phyloP scores from a whole-genome alignment of 176 grass and related monocot species.

The Musa beccarii region DNA sequence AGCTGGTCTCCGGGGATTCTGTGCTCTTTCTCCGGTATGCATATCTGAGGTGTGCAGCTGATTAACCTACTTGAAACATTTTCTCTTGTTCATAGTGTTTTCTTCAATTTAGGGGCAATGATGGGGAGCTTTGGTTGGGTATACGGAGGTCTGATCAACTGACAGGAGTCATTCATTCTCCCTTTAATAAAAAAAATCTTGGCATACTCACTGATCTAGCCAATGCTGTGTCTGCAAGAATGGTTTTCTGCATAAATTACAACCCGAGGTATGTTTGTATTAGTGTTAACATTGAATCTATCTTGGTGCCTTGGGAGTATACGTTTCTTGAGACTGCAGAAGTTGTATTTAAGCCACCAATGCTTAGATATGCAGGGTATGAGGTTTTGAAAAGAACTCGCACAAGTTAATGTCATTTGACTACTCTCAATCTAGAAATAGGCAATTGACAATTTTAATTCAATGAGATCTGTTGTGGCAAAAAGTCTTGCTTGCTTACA shows the following conservation, averaged over 20 bases:
- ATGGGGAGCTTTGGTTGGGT: slow-evolving; percentile 74
- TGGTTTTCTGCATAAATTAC: slow-evolving; percentile 65
- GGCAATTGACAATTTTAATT: neutral
- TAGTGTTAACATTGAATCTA: neutral
- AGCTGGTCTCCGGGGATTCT: slow-evolving; percentile 82
- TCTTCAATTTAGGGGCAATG: slow-evolving; percentile 41
- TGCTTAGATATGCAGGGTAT: neutral
- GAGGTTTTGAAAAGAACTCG: neutral
- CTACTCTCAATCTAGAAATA: neutral
- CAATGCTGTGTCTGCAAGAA: slow-evolving; percentile 39
- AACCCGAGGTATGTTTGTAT: slow-evolving; percentile 58
- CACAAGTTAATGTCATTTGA: neutral
- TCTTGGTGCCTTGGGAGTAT: neutral
- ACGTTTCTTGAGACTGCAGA: neutral
- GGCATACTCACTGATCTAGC: slow-evolving; percentile 33
- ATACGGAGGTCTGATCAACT: slow-evolving; percentile 56
- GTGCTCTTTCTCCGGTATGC: slow-evolving; percentile 78
- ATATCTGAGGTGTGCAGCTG: slow-evolving; percentile 3
- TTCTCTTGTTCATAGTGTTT: neutral
- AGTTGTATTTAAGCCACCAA: neutral
- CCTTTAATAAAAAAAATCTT: slow-evolving; percentile 30
- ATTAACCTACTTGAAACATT: neutral
- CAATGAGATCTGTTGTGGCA: too few species aligned
- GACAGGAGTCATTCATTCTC: slow-evolving; percentile 27
- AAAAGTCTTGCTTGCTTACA: too few species aligned